A percentile compares a stretch with the other conserved stretches of the same genome.
phyloP scores from a whole-genome alignment of 306 rosid genomes.

The Acacia crassicarpa region DNA sequence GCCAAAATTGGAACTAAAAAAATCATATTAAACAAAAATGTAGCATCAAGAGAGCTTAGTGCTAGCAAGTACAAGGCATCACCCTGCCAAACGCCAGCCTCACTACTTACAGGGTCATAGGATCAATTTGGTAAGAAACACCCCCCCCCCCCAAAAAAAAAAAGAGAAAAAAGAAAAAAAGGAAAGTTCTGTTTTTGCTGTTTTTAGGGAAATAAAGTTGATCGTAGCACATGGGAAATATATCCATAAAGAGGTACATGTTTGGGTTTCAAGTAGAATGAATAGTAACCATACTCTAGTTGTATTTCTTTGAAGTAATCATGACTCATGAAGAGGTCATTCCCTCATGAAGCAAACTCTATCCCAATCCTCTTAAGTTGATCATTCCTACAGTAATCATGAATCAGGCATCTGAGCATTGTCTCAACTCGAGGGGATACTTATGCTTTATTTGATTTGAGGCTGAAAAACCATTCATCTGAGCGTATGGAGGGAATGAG shows the following conservation, averaged over 20 bases:
- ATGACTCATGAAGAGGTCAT: too few species aligned
- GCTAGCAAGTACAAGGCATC: background rate
- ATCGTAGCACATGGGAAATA: background rate
- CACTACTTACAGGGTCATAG: background rate
- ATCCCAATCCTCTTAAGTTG: background rate
- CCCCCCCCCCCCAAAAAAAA: background rate
- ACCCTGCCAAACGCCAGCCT: background rate
- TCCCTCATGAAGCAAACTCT: background rate
- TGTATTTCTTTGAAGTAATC: background rate
- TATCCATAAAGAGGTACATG: background rate
- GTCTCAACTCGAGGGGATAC: background rate
- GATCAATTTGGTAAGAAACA: background rate
- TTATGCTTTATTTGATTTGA: background rate
- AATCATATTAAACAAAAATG: background rate
- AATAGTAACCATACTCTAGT: background rate
- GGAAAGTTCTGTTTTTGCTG: background rate
- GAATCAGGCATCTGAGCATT: background rate
- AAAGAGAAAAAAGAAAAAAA: too few species aligned
- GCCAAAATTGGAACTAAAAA: background rate
- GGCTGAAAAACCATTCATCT: background rate
- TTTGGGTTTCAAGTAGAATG: background rate
- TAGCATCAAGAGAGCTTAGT: background rate
- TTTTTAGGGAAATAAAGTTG: background rate
- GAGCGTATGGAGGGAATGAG: background rate
- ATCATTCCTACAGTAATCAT: background rate